Evolutionary conservation across 352 stramenopile species (phyloP).

Genomic region (Phytophthora crassamura): DNA sequence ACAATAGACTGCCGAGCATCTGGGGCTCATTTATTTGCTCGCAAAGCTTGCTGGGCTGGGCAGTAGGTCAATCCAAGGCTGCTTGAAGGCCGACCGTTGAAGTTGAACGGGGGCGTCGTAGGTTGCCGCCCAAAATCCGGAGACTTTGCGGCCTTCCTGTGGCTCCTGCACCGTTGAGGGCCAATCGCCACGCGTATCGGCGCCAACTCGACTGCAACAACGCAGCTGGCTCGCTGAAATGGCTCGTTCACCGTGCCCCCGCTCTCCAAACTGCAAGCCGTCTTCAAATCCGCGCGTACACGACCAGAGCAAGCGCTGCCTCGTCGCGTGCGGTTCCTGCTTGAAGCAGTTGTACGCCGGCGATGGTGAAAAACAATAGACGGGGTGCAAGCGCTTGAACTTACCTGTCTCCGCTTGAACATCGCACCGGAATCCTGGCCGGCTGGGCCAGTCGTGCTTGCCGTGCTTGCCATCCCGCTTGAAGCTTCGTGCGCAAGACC

Average conservation of each 20-base stretch:
- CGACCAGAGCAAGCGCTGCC: conserved; percentile 32
- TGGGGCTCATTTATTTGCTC: too few species aligned
- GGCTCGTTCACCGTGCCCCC: conserved; percentile 23
- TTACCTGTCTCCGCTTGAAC: conserved; percentile 27
- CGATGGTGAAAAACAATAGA: conserved; percentile 40
- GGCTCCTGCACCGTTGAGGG: conserved; percentile 1
- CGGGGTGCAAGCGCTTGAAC: conserved; percentile 29
- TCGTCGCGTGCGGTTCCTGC: conserved; percentile 33
- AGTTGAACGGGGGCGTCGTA: too few species aligned
- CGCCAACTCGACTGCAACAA: conserved; percentile 24
- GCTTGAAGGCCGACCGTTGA: too few species aligned
- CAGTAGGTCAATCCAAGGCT: too few species aligned
- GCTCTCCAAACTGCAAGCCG: conserved; percentile 21
- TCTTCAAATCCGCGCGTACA: conserved; percentile 20
- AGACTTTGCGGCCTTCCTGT: too few species aligned
- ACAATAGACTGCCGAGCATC: too few species aligned
- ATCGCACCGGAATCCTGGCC: conserved; percentile 14
- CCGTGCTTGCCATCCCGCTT: conserved; percentile 19
- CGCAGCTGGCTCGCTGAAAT: conserved; percentile 34
- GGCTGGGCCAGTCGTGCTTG: conserved; percentile 25
- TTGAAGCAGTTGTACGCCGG: conserved; percentile 16
- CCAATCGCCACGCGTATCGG: conserved; percentile 10
- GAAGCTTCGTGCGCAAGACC: conserved; percentile 25
- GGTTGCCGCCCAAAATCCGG: too few species aligned
- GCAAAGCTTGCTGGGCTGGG: too few species aligned